Evolutionary conservation across 495 filamentous ascomycete species (phyloP), one percentile per base, ranked within the genome.

Genomic region (Penicillium malachiteum): DNA sequence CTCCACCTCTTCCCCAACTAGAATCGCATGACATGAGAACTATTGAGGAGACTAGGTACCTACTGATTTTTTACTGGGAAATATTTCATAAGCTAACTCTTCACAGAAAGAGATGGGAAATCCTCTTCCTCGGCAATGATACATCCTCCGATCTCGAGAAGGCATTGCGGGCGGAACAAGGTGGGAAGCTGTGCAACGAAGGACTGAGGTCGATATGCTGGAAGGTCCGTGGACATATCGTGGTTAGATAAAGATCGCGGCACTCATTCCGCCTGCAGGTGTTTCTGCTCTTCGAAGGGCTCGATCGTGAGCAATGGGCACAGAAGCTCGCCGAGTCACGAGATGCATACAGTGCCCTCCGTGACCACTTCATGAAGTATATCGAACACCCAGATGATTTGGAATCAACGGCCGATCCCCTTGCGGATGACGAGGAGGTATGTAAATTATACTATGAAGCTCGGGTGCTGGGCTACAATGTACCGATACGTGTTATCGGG

Each of bases 131-230:
- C 70, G 69, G 85, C 61, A 80, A 80, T 62, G 67, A 77, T 40
- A 86, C 71, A 55, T 65, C 90, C 55, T 71, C 75, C 48, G 84
- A 90, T 56, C 79, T 96, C 7, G 85, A 83, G 67, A 77, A 75
- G 39, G 81, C 84, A 5, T 80, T 92, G 34, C 87, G 78, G 63
- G 74, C 81, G 42, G 74, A 78, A 48, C 66, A 80, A 74, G 60
- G 70, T 69, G 50, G 72, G 71, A 63, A 81, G 65, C 83, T 87
- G 34, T 91, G 88, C 65, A 76, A 81, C 37, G 78, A 82, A 39
- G 91, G 91, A 16, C 81, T 92, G 52, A 82, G 94, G 38, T 96
- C 92, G 21, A 80, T 96, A 45, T 96, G 90, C 71, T 98, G 94
- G 94, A 97, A 95, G 85, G 90, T 85, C 65, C 67, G 75, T 68